A percentile compares a stretch with the other conserved stretches of the same genome.
Evolutionary conservation across 1,139 yeast species (phyloP).

Genomic region (Arxiozyma bovina): DNA sequence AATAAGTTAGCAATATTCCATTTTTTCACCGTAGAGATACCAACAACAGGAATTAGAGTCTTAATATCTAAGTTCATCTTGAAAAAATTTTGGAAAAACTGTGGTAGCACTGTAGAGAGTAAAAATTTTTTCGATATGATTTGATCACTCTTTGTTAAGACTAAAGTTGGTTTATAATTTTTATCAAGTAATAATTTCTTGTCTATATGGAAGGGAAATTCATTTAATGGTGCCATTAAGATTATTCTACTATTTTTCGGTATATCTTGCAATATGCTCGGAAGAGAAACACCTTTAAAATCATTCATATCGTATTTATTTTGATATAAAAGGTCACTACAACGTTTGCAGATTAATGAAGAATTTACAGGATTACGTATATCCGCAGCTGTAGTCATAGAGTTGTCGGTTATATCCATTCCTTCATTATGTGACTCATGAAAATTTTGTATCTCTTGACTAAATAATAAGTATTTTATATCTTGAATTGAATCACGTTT

Average conservation of each 20-base stretch:
- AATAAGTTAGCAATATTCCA: conserved; percentile 44
- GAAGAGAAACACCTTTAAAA: conserved; percentile 34
- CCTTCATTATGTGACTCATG: conserved; percentile 13
- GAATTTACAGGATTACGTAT: conserved; percentile 5
- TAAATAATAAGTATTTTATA: conserved; percentile 25
- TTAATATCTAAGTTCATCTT: conserved; percentile 30
- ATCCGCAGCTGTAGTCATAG: neutral
- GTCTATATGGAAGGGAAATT: conserved; percentile 58
- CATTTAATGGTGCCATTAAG: conserved; percentile 55
- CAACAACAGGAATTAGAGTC: conserved; percentile 20
- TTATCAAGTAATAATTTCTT: conserved; percentile 30
- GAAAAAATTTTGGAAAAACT: conserved; percentile 28
- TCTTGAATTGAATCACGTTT: conserved; percentile 15
- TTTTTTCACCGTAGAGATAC: conserved; percentile 40
- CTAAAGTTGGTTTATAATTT: conserved; percentile 12
- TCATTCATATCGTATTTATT: conserved; percentile 34
- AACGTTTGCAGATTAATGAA: conserved; percentile 40
- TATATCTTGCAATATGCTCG: conserved; percentile 35
- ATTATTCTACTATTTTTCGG: conserved; percentile 46
- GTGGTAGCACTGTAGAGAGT: conserved; percentile 14
- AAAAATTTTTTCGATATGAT: conserved; percentile 15
- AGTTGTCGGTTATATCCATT: neutral
- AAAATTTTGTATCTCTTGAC: conserved; percentile 24
- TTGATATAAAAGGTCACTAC: conserved; percentile 44
- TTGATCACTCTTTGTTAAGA: conserved; percentile 28